Evolutionary conservation across 768 basidiomycete genomes (phyloP), one percentile per base, ranked within the genome.

Genomic region (Crepidotus variabilis): DNA sequence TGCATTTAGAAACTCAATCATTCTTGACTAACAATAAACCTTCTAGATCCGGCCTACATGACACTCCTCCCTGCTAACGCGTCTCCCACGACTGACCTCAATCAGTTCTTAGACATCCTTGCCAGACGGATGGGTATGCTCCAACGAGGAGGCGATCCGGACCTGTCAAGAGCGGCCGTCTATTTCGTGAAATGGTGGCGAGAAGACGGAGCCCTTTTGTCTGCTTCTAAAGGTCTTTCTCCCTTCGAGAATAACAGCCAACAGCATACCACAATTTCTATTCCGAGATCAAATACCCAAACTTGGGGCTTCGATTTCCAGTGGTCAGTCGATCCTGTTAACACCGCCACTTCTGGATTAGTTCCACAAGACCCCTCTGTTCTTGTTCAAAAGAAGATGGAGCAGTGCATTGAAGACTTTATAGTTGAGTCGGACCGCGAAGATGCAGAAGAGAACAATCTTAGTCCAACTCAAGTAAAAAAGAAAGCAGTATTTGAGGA

Each of bases 181-280:
- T 92, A 88, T 78, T 88, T 98, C 64, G 81, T 98, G 43, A 78
- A 83, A 47, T 92, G 92, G 82, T 99, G 94, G 87, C 85, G 96
- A 43, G 83, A 82, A 49, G 81, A 88, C 62, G 90, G 88, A 52
- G 79, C 85, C 6, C 72, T 83, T 49, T 69, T 81, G 46, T 74
- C 82, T 55, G 79, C 85, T 23, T 72, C 78, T 10, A 60, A 58
- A 54, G 56, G 56, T 53, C 63, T 57, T 5, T 70, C 54, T 34
- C 39, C 13, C 24, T 47, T 59, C 35, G 22, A 56, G 16, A 22
- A 20, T 35, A 28, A 39, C 55, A 58, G 45, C 18, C 20, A 55
- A 54, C 54, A 54, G 13, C 51, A 55, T 22, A 43, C 43, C 28
- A 47, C 61, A 23, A 50, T 33, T 28, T 28, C 28, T 28, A 28